Conservation (phyloP, 495 filamentous ascomycete genomes). For the Annulohypoxylon moriforme region DNA sequence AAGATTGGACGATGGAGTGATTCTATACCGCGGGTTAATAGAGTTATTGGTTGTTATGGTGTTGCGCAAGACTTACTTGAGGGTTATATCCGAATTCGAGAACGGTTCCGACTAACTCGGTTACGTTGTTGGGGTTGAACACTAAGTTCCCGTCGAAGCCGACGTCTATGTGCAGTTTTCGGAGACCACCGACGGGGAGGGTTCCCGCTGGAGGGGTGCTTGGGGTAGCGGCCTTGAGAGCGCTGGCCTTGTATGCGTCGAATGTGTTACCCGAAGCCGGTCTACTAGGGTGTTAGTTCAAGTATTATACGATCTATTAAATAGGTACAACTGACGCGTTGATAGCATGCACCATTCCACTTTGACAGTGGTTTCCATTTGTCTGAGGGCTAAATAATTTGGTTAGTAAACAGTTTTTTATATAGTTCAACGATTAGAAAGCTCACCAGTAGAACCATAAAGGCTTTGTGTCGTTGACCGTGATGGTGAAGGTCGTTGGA, state of each 20-base stretch:
- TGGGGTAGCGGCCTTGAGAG: slow-evolving; percentile 42
- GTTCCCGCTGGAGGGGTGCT: slow-evolving; percentile 48
- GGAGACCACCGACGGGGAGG: slow-evolving; percentile 50
- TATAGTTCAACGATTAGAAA: not conserved
- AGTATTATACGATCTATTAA: not conserved
- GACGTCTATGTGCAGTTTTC: slow-evolving; percentile 51
- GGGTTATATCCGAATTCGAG: slow-evolving; percentile 56
- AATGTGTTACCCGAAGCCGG: slow-evolving; percentile 51
- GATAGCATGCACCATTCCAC: slow-evolving; percentile 55
- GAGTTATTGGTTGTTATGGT: too few relatives aligned
- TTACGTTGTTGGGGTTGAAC: slow-evolving; percentile 54
- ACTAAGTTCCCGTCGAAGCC: slow-evolving; percentile 48
- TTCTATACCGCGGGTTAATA: slow-evolving; percentile 43
- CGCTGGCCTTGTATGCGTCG: slow-evolving; percentile 48
- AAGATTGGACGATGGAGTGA: slow-evolving; percentile 57
- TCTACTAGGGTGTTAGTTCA: slow-evolving; percentile 38
- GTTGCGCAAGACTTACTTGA: too few relatives aligned
- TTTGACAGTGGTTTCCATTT: slow-evolving; percentile 56
- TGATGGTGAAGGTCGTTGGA: slow-evolving; percentile 64
- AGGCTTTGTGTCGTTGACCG: slow-evolving; percentile 67
- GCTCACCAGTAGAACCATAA: slow-evolving; percentile 69
- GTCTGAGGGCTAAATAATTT: slow-evolving; percentile 43
- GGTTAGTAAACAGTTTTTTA: slow-evolving; percentile 24
- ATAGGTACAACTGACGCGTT: slow-evolving; percentile 49
- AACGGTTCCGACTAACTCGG: slow-evolving; percentile 49